Base-by-base conservation (phyloP, 2,329 filamentous ascomycete species). In the Malbranchea zuffiana region DNA sequence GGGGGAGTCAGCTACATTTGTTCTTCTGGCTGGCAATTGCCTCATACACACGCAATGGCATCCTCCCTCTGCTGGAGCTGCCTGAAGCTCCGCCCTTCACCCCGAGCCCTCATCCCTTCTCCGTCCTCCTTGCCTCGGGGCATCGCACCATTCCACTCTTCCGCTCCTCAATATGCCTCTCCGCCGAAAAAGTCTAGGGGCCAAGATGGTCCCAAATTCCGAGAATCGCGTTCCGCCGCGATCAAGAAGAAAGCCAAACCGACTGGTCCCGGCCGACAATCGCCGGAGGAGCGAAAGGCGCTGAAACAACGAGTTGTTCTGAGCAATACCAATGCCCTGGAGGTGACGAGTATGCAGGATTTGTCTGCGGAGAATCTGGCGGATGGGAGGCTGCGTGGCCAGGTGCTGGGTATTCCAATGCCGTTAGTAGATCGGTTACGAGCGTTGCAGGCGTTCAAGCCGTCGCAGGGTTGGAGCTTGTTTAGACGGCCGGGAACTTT, bases 281-380 rank as follows among this genome's bases (percentile, higher is more conserved):
- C 67, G 8, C 69, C 75, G 3, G 88, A 87, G 47, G 87, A 95
- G 68, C 77, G 87, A 47, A 93, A 86, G 63, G 82, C 83, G 18
- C 69, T 83, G 55, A 78, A 86, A 47, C 94, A 92, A 67, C 78
- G 83, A 49, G 83, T 98, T 52, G 78, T 92, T 42, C 75, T 98
- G 43, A 88, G 81, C 68, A 98, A 96, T 65, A 82, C 83, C 60
- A 96, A 94, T 63, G 90, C 90, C 33, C 66, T 95, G 24, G 75
- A 80, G 42, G 80, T 96, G 5, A 55, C 67, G 16, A 81, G 75
- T 7, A 67, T 93, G 48, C 62, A 69, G 42, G 71, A 79, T 32
- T 54, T 93, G 37, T 68, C 62, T 8, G 55, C 61, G 6, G 65
- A 71, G 44, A 72, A 69, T 28, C 63, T 80, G 61, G 59, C 70